Base-by-base conservation (phyloP, 1,284 basidiomycete species). In the Leccinum fallax region DNA sequence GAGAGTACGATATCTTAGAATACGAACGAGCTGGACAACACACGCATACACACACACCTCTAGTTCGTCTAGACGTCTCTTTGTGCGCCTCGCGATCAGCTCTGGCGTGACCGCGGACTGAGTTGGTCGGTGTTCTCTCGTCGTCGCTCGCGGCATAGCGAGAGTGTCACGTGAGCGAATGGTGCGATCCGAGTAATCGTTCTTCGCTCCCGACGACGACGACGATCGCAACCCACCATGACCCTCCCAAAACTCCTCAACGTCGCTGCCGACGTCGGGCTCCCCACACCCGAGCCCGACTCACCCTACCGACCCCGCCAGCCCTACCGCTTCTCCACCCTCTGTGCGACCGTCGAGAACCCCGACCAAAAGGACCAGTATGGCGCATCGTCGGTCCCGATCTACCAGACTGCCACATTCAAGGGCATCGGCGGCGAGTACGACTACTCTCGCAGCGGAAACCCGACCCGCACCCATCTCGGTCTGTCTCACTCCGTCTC, bases 401-500 rank as follows among this genome's bases (percentile, higher is more conserved):
- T 99, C 77, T 99, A 99, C 79, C 96, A 98, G 81, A 92, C 94
- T 1, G 90, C 97, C 21, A 99, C 97, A 1, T 99, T 99, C 87
- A 99, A 99, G 80, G 97, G 97, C 56, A 81, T 97, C 58, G 85
- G 85, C 26, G 93, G 93, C 57, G 84, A 90, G 69, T 98, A 95
- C 75, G 97, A 99, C 78, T 99, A 99, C 78, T 86, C 93, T 16
- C 85, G 97, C 63, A 95, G 92, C 69, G 97, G 97, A 32, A 99
- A 99, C 78, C 97, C 97, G 1, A 99, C 97, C 4, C 85, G 97
- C 69, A 95, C 88, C 66, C 95, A 97, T 79, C 85, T 98, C 64
- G 92, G 95, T 95, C 69, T 71, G 88, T 79, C 51, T 16, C 24
- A 16, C 51, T 46, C 34, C 21, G 1, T 9, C 3, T 24, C 53